Percentiles rank a stretch among this genome's conserved stretches.
These are phyloP conservation scores for Fusarium globosum DNA, from an alignment of 2,329 filamentous ascomycete genomes.

Conservation along the genomic window DNA sequence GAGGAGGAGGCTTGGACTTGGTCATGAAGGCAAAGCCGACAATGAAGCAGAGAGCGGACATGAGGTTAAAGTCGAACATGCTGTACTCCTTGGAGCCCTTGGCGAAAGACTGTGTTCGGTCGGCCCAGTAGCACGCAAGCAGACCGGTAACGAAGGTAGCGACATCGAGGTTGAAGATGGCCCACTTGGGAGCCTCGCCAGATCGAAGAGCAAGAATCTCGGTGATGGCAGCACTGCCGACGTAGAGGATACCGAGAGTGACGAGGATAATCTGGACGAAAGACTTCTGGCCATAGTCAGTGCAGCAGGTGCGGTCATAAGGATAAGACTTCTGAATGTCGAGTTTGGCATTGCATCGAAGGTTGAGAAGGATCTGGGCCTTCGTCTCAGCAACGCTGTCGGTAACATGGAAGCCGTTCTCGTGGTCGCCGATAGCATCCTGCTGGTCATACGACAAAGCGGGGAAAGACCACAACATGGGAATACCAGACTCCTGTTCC, in stretches of 20 bases:
- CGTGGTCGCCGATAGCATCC: constrained; percentile 31
- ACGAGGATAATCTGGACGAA: constrained; percentile 41
- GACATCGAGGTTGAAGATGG: constrained; percentile 36
- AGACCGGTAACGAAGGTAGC: constrained; percentile 42
- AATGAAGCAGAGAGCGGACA: constrained; percentile 30
- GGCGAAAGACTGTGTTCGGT: constrained; percentile 46
- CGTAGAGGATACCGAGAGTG: constrained; percentile 26
- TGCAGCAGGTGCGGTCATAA: constrained; percentile 65
- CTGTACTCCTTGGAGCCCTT: constrained; percentile 43
- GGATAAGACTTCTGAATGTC: constrained; percentile 51
- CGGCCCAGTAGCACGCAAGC: constrained; percentile 45
- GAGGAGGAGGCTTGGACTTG: constrained; percentile 24
- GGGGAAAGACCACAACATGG: constrained; percentile 37
- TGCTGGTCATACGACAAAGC: constrained; percentile 24
- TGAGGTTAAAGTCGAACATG: constrained; percentile 35
- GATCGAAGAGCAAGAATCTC: constrained; percentile 27
- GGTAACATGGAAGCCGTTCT: constrained; percentile 46
- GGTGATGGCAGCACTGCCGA: constrained; percentile 26
- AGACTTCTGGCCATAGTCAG: constrained; percentile 52
- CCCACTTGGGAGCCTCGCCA: constrained; percentile 10
- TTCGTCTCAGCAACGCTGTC: constrained; percentile 45
- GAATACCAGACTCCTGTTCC: constrained; percentile 30
- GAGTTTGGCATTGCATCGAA: constrained; percentile 62
- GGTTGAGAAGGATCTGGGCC: constrained; percentile 61
- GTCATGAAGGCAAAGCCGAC: constrained; percentile 36